phyloP scores from a whole-genome alignment of 148 eudicot species.

The Mesembryanthemum crystallinum region DNA sequence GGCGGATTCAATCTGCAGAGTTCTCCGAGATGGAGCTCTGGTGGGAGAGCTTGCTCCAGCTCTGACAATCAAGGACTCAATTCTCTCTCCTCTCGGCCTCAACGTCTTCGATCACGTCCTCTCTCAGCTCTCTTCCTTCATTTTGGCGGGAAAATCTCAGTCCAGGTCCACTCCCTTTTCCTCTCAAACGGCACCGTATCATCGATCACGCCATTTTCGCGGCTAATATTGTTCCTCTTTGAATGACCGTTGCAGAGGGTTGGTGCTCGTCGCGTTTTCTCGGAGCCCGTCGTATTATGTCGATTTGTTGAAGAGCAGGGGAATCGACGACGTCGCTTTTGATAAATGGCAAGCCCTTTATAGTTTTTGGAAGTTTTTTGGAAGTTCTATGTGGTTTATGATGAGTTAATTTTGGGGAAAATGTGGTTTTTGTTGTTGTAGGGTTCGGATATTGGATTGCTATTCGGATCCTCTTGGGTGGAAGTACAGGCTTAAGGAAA shows the following conservation, averaged over 20 bases:
- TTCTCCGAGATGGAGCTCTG: conserved; percentile 72
- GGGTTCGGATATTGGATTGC: conserved; percentile 75
- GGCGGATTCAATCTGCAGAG: conserved; percentile 77
- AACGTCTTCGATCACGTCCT: conserved; percentile 66
- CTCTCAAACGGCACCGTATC: neutral
- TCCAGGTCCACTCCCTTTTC: conserved; percentile 39
- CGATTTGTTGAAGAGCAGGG: conserved; percentile 53
- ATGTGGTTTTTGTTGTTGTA: conserved; percentile 22
- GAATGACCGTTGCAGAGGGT: conserved; percentile 43
- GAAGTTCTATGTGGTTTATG: neutral
- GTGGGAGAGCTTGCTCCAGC: conserved; percentile 89
- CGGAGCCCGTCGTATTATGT: conserved; percentile 66
- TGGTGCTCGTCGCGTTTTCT: conserved; percentile 66
- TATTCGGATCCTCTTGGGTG: conserved; percentile 85
- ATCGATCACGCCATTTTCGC: neutral
- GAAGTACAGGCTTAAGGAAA: conserved; percentile 60
- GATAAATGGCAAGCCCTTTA: conserved; percentile 43
- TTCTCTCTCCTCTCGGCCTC: conserved; percentile 48
- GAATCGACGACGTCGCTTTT: conserved; percentile 35
- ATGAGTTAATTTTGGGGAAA: neutral
- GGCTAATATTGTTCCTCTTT: neutral
- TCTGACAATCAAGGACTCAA: conserved; percentile 61
- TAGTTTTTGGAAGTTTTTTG: neutral
- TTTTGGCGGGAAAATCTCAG: conserved; percentile 71
- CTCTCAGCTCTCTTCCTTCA: conserved; percentile 56